Evolutionary conservation across 2,329 filamentous ascomycete species (phyloP).

Genomic region (Colletotrichum sp.): DNA sequence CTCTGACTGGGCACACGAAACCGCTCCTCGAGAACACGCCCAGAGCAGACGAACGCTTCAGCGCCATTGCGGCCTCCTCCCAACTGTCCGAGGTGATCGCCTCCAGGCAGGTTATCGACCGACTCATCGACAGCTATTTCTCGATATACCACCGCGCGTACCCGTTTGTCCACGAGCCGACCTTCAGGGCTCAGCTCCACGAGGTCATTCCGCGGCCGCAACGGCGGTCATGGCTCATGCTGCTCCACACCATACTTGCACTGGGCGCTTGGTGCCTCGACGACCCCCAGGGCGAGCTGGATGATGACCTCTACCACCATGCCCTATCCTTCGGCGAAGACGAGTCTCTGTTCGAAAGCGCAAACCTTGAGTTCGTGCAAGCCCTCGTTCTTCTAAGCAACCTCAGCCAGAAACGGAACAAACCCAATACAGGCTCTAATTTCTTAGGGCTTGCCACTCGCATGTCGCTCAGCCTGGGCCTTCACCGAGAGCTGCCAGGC

Average conservation of each 20-base stretch:
- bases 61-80: conserved; percentile 15
- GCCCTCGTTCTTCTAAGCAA: conserved; percentile 37
- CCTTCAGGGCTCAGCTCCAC: conserved; percentile 43
- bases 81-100: conserved; percentile 25
- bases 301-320: conserved; percentile 32
- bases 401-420: conserved; percentile 51
- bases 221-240: conserved; percentile 35
- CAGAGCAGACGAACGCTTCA: neutral
- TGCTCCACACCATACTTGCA: conserved; percentile 41
- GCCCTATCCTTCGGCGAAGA: conserved; percentile 30
- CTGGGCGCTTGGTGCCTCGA: conserved; percentile 39
- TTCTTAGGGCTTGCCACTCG: conserved; percentile 50
- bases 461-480: conserved; percentile 50
- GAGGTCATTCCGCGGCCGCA: conserved; percentile 32
- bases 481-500: conserved; percentile 46
- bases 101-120: conserved; percentile 28
- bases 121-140: conserved; percentile 44
- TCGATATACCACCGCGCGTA: conserved; percentile 47
- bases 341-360: conserved; percentile 34
- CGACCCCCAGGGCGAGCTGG: conserved; percentile 27
- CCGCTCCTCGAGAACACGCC: neutral
- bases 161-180: conserved; percentile 50
- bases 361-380: conserved; percentile 34
- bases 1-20: conserved; percentile 26
- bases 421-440: conserved; percentile 53